Conservation (phyloP, 2,329 filamentous ascomycete genomes). For the Sporothrix inflata region DNA sequence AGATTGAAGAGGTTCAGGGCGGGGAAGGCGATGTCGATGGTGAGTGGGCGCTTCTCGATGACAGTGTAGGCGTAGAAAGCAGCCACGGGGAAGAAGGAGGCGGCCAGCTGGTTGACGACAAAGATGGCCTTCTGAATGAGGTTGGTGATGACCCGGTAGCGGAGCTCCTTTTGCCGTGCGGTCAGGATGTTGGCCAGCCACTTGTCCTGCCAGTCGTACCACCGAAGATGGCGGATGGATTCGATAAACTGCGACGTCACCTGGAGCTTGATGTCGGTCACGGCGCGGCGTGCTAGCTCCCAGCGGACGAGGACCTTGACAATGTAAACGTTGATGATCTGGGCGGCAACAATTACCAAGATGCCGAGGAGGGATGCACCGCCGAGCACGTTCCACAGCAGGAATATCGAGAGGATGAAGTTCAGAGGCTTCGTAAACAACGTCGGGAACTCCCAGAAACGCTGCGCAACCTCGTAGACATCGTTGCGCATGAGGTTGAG, state of each 20-base stretch:
- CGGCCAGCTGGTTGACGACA: conserved; percentile 71
- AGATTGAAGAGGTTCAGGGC: conserved; percentile 79
- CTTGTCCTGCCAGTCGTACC: conserved; percentile 80
- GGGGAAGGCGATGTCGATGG: conserved; percentile 83
- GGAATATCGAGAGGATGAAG: conserved; percentile 70
- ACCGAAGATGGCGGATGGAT: conserved; percentile 76
- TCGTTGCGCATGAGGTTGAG: conserved; percentile 83
- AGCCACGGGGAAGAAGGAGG: conserved; percentile 75
- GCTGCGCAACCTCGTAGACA: conserved; percentile 78
- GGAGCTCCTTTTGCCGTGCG: conserved; percentile 68
- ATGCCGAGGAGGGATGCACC: conserved; percentile 78
- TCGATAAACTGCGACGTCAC: conserved; percentile 85
- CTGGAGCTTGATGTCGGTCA: conserved; percentile 78
- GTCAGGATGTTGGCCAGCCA: conserved; percentile 73
- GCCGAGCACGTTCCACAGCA: conserved; percentile 79
- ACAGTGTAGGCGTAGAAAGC: conserved; percentile 82
- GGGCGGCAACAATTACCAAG: conserved; percentile 68
- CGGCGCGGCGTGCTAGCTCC: conserved; percentile 70
- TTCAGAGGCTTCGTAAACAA: conserved; percentile 77
- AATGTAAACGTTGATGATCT: conserved; percentile 69
- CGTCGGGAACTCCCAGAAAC: conserved; percentile 85
- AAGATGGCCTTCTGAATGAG: conserved; percentile 65
- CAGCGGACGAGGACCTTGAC: conserved; percentile 68
- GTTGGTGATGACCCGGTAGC: conserved; percentile 64
- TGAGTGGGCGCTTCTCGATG: conserved; percentile 67